These are phyloP conservation scores for Colletotrichum lupini DNA, from an alignment of 2,329 filamentous ascomycete genomes.

Conservation along the genomic window DNA sequence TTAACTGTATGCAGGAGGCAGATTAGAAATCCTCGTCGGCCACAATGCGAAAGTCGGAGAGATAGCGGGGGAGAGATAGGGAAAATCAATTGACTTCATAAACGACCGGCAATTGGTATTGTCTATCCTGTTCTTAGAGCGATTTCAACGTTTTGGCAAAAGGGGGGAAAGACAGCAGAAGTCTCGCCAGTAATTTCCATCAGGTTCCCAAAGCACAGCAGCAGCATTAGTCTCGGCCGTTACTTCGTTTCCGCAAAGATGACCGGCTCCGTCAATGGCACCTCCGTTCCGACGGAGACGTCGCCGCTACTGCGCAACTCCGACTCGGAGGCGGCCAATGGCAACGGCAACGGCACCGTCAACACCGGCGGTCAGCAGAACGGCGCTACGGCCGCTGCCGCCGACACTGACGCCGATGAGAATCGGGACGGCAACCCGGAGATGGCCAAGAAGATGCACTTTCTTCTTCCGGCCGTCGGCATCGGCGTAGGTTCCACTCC, in stretches of 20 bases:
- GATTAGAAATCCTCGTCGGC: slow-evolving; percentile 11
- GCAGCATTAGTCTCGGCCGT: background rate
- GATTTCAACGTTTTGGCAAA: background rate
- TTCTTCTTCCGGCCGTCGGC: slow-evolving; percentile 51
- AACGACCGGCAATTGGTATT: background rate
- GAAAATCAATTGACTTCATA: background rate
- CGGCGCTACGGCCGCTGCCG: slow-evolving; percentile 32
- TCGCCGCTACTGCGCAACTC: slow-evolving; percentile 42
- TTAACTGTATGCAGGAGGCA: slow-evolving; percentile 16
- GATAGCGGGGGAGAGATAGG: background rate
- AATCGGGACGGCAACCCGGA: slow-evolving; percentile 40
- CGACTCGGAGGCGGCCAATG: slow-evolving; percentile 13
- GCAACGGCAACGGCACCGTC: slow-evolving; percentile 10
- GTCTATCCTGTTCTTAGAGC: background rate
- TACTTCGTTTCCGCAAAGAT: background rate
- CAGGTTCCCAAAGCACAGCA: no score
- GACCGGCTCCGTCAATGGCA: slow-evolving; percentile 21
- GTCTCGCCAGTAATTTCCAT: background rate
- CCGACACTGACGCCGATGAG: slow-evolving; percentile 3
- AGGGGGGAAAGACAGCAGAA: background rate
- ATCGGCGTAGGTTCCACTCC: slow-evolving; percentile 45
- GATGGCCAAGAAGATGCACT: slow-evolving; percentile 49
- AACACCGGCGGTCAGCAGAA: background rate
- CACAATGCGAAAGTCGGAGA: background rate
- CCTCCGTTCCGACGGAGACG: slow-evolving; percentile 37